Conservation (phyloP, 1,284 basidiomycete species). For the Ustilago vetiveriae region DNA sequence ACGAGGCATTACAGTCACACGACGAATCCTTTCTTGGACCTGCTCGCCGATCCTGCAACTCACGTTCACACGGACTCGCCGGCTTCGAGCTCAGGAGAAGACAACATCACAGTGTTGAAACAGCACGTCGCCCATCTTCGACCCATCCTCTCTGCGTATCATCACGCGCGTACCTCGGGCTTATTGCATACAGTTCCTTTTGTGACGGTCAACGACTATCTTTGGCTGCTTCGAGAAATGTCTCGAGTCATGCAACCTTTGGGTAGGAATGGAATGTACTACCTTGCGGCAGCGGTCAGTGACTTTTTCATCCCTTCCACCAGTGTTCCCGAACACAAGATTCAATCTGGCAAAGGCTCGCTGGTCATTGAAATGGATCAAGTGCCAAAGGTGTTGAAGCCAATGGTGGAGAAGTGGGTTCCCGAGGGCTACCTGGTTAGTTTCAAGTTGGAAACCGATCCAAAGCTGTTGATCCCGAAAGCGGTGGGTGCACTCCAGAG, state of each 20-base stretch:
- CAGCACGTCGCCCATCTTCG: slow-evolving; percentile 76
- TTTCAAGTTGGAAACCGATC: slow-evolving; percentile 98
- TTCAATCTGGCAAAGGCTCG: slow-evolving; percentile 88
- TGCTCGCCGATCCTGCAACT: slow-evolving; percentile 75
- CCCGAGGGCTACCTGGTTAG: slow-evolving; percentile 90
- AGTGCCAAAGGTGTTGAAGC: slow-evolving; percentile 93
- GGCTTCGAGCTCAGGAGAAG: slow-evolving; percentile 21
- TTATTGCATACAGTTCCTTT: slow-evolving; percentile 87
- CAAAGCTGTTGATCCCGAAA: slow-evolving; percentile 84
- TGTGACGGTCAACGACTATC: slow-evolving; percentile 94
- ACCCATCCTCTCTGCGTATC: slow-evolving; percentile 82
- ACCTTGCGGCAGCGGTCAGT: slow-evolving; percentile 95
- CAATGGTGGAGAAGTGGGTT: slow-evolving; percentile 92
- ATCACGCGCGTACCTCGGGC: slow-evolving; percentile 78
- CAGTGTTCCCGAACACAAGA: slow-evolving; percentile 94
- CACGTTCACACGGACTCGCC: slow-evolving; percentile 26
- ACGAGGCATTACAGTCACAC: slow-evolving; percentile 97
- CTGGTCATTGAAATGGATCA: slow-evolving; percentile 97
- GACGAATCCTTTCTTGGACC: slow-evolving; percentile 95
- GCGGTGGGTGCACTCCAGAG: slow-evolving; percentile 84
- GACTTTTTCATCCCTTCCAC: slow-evolving; percentile 95
- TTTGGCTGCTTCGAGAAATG: slow-evolving; percentile 87
- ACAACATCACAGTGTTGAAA: slow-evolving; percentile 75
- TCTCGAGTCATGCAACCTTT: slow-evolving; percentile 74
- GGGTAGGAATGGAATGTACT: slow-evolving; percentile 84